A percentile compares a stretch with the other conserved stretches of the same genome.
Evolutionary conservation across 2,329 filamentous ascomycete genomes (phyloP).

Genomic region (Westerdykella sp.): DNA sequence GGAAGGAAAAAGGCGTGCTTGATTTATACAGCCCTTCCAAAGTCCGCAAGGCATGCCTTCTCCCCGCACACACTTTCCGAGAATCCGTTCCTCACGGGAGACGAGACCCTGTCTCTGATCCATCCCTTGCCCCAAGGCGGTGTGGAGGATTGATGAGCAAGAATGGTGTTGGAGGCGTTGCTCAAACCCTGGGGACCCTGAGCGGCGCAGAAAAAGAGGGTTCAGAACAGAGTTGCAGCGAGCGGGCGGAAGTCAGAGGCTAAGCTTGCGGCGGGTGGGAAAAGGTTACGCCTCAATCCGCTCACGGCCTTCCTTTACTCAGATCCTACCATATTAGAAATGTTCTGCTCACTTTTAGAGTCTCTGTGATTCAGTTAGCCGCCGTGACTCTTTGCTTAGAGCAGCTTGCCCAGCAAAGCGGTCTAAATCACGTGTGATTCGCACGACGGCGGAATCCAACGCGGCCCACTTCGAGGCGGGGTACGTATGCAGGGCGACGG

Average conservation of each 20-base stretch:
- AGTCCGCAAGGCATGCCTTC: conserved; percentile 1
- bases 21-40: conserved; percentile 5
- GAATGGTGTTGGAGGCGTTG: conserved; percentile 5
- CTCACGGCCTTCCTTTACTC: not conserved
- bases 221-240: conserved; percentile 4
- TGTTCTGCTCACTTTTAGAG: too few species aligned
- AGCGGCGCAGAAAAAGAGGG: not conserved
- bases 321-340: too few species aligned
- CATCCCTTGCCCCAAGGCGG: conserved; percentile 1
- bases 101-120: not conserved
- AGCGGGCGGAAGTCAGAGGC: conserved; percentile 1
- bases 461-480: too few species aligned
- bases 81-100: not conserved
- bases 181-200: conserved; percentile 3
- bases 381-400: too few species aligned
- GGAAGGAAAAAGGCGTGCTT: not conserved
- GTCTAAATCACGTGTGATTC: not conserved
- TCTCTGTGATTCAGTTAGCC: too few species aligned
- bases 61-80: not conserved
- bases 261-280: conserved; percentile 1
- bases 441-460: not conserved
- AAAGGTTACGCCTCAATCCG: not conserved
- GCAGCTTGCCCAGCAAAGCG: not conserved
- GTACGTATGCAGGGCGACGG: too few species aligned
- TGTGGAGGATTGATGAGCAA: conserved; percentile 1